Conservation (phyloP, 2,329 filamentous ascomycete genomes). For the Fusarium napiforme region DNA sequence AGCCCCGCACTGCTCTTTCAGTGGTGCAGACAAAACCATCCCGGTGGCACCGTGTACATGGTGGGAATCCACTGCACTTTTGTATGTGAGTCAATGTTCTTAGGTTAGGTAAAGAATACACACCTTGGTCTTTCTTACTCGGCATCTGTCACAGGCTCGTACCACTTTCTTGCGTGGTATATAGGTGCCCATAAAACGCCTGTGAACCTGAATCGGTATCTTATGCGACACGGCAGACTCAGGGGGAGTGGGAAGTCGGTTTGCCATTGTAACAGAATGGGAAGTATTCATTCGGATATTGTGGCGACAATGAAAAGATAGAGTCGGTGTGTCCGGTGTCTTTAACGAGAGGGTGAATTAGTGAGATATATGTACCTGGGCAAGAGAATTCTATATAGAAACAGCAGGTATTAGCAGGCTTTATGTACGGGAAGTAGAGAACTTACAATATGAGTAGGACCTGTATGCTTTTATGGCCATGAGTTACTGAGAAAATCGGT, state of each 20-base stretch:
- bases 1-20: accelerated
- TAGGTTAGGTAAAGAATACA: accelerated
- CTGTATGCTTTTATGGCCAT: neutral
- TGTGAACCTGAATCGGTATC: neutral
- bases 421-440: accelerated
- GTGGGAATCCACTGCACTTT: neutral
- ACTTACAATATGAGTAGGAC: accelerated
- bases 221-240: neutral
- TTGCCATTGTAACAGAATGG: neutral
- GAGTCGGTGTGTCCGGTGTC: neutral
- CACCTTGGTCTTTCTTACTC: neutral
- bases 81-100: accelerated
- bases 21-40: neutral
- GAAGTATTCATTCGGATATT: neutral
- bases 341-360: no score
- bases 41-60: neutral
- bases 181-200: neutral
- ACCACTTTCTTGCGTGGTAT: neutral
- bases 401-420: no score
- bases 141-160: neutral
- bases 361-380: no score
- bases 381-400: no score
- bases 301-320: no score
- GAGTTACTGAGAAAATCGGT: neutral
- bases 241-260: accelerated